phyloP scores from a whole-genome alignment of 1,284 basidiomycete species.

The Tremellales sp. region DNA sequence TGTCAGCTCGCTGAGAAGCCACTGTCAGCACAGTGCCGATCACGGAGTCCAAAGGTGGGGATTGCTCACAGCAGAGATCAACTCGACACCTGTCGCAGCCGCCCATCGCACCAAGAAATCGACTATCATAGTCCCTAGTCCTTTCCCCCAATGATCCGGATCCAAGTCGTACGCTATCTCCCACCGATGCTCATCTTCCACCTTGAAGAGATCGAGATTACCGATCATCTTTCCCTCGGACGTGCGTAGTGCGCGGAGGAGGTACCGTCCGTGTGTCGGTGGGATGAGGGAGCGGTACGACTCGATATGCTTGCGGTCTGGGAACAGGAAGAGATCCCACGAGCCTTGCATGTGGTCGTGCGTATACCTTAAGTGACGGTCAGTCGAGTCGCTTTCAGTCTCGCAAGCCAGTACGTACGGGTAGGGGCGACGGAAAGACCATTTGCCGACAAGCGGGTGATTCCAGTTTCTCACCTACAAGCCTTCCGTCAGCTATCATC shows the following conservation, averaged over 20 bases:
- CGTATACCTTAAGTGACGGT: neutral
- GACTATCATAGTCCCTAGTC: conserved; percentile 10
- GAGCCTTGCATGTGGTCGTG: neutral
- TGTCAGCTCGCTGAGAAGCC: neutral
- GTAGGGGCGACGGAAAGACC: conserved; percentile 8
- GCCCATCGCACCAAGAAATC: neutral
- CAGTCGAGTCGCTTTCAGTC: neutral
- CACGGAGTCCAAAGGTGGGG: neutral
- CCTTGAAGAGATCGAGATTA: conserved; percentile 1
- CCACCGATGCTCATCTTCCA: conserved; percentile 4
- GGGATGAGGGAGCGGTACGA: neutral
- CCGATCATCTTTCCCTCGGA: conserved; percentile 6
- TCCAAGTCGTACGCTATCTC: conserved; percentile 13
- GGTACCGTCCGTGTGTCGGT: neutral
- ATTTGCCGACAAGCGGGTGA: conserved; percentile 11
- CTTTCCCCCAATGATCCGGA: conserved; percentile 8
- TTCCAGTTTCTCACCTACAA: conserved; percentile 6
- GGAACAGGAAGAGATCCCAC: neutral
- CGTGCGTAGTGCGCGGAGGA: conserved; percentile 5
- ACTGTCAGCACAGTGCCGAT: neutral
- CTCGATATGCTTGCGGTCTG: neutral
- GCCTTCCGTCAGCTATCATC: too few relatives aligned
- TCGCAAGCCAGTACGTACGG: too few relatives aligned
- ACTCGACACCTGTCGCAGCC: neutral
- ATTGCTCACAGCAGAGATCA: neutral